phyloP scores from a whole-genome alignment of 192 early-diverging fungal species.

The Geranomyces michiganensis region DNA sequence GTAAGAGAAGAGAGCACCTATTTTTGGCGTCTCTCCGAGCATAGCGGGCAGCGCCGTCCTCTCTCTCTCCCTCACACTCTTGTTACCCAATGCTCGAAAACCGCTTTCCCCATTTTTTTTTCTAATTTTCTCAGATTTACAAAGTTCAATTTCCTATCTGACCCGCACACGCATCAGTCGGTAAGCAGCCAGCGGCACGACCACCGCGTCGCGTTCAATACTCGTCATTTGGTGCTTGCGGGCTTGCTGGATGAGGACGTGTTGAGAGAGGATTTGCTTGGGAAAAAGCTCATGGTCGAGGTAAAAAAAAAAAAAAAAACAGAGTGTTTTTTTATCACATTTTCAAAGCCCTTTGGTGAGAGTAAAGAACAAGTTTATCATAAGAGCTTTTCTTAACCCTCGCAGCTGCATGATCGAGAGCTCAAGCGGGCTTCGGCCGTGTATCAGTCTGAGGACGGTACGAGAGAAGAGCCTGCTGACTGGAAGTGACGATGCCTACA shows the following conservation, averaged over 20 bases:
- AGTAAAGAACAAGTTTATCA: not conserved
- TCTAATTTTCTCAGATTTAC: conserved; percentile 25
- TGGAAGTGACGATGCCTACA: too few relatives aligned
- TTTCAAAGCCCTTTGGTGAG: too few relatives aligned
- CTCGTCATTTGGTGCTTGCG: conserved; percentile 38
- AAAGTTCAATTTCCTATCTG: conserved; percentile 35
- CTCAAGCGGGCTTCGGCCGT: not conserved
- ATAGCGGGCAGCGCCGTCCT: too few relatives aligned
- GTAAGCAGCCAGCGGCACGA: conserved; percentile 6
- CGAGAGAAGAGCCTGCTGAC: too few relatives aligned
- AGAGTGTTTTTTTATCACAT: too few relatives aligned
- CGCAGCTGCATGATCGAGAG: conserved; percentile 45
- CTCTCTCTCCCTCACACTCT: too few relatives aligned
- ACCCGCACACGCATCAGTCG: conserved; percentile 32
- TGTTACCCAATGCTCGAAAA: too few relatives aligned
- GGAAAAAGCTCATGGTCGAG: conserved; percentile 29
- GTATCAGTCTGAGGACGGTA: too few relatives aligned
- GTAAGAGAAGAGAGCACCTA: conserved; percentile 19
- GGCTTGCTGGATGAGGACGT: conserved; percentile 36
- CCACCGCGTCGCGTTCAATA: conserved; percentile 26
- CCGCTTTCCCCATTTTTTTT: too few relatives aligned
- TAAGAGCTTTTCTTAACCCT: not conserved
- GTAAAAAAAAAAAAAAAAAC: conserved; percentile 13
- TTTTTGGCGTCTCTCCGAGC: too few relatives aligned
- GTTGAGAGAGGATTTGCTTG: conserved; percentile 32